Evolutionary conservation across 1,284 basidiomycete species (phyloP).

Genomic region (Takashimella koratensis): DNA sequence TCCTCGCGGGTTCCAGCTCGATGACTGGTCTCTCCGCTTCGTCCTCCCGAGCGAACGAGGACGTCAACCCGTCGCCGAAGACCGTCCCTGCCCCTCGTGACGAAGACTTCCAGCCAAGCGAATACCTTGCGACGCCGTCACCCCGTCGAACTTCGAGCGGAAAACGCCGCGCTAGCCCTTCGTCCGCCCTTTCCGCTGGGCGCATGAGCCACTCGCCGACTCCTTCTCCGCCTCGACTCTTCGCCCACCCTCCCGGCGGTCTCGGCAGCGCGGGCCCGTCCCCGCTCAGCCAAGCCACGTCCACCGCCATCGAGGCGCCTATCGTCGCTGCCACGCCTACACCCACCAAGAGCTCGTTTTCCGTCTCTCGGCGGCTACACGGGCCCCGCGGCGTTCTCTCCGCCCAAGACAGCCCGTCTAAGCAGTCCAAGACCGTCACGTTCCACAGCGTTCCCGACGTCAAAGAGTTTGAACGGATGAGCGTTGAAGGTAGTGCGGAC

Average conservation of each 20-base stretch:
- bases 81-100: conserved; percentile 15
- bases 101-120: conserved; percentile 16
- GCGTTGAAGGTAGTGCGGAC: conserved; percentile 53
- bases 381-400: conserved; percentile 60
- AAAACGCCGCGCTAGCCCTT: conserved; percentile 28
- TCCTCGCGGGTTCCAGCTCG: conserved; percentile 49
- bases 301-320: conserved; percentile 6
- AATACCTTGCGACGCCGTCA: conserved; percentile 37
- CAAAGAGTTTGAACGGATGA: conserved; percentile 72
- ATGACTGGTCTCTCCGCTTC: conserved; percentile 12
- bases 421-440: conserved; percentile 69
- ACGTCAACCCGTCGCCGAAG: conserved; percentile 16
- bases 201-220: conserved; percentile 31
- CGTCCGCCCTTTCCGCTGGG: conserved; percentile 10
- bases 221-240: conserved; percentile 28
- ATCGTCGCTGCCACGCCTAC: conserved; percentile 25
- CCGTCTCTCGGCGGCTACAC: conserved; percentile 69
- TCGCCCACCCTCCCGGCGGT: conserved; percentile 1
- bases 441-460: conserved; percentile 84
- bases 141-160: conserved; percentile 27
- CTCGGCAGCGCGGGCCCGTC: conserved; percentile 20
- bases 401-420: conserved; percentile 53
- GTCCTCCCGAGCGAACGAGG: conserved; percentile 14
- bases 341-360: conserved; percentile 63
- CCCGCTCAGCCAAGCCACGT: conserved; percentile 21